Base-by-base conservation (phyloP, 2,329 filamentous ascomycete genomes). In the Davidsoniella neocaledoniae region DNA sequence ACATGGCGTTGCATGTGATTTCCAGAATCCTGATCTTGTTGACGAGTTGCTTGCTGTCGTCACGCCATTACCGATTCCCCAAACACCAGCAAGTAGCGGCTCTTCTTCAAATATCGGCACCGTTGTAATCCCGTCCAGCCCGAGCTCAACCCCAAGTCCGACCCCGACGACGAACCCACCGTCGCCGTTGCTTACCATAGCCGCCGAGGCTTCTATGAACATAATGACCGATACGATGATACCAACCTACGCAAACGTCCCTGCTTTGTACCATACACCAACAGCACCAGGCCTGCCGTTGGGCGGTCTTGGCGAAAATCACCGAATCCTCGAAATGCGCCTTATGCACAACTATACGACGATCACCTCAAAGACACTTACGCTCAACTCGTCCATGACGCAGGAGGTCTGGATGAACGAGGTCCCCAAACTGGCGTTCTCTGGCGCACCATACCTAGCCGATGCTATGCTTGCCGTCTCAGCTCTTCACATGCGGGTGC, bases 1-100 rank as follows among this genome's bases (percentile, higher is more conserved):
- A 58, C 78, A 82, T 62, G 78, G 77, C 56, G 78, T 81, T 37
- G 61, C 67, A 33, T 82, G 78, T 63, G 78, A 82, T 60, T 82
- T 81, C 58, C 74, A 78, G 56, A 68, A 69, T 54, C 69, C 71
- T 7, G 62, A 68, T 36, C 61, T 70, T 51, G 60, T 68, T 52
- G 66, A 69, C 48, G 66, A 71, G 43, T 63, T 73, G 42, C 58
- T 63, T 23, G 56, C 66, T 2, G 59, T 64, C 43, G 60, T 66
- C 14, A 63, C 62, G n/a, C 60, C 65, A 17, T 46, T 25, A 12
- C 39, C 47, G 59, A 58, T 56, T 16, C 53, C 55, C 21, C 58
- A 62, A 17, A 53, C 58, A 14, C 56, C 57, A 16, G 50, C 56
- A 9, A 56, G 55, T 37, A 12, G 26, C 10, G 19, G 38, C 8